Evolutionary conservation across 352 stramenopile genomes (phyloP).

Genomic region (Pythium myriotylum): DNA sequence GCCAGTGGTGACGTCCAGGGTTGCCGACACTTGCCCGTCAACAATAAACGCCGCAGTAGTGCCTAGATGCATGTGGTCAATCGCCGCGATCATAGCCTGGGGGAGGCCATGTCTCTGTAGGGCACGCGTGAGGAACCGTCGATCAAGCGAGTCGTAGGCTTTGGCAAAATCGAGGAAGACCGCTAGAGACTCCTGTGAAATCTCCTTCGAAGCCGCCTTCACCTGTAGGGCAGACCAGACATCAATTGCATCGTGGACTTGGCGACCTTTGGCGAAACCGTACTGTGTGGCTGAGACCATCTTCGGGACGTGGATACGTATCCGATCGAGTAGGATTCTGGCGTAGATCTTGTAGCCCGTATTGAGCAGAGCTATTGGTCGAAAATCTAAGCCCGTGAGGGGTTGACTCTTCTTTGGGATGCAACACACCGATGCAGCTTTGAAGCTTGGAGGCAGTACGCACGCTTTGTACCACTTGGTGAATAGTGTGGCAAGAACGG

Average conservation of each 20-base stretch:
- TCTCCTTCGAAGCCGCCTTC: background rate
- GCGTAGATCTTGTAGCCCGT: slow-evolving; percentile 5
- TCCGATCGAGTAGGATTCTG: background rate
- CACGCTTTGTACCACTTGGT: background rate
- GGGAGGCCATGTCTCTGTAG: background rate
- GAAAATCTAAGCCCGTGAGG: background rate
- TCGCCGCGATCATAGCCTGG: background rate
- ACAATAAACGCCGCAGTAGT: slow-evolving; percentile 5
- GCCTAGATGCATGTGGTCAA: slow-evolving; percentile 3
- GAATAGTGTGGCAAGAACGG: background rate
- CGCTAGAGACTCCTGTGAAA: background rate
- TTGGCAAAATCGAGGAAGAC: slow-evolving; percentile 1
- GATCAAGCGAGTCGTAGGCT: background rate
- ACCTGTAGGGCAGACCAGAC: background rate
- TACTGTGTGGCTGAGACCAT: background rate
- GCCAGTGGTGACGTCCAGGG: background rate
- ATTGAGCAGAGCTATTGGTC: background rate
- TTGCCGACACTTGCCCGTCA: background rate
- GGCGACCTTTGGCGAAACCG: background rate
- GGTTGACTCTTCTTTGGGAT: background rate
- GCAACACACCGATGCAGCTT: background rate
- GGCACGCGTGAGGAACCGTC: background rate
- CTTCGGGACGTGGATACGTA: background rate
- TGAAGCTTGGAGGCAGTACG: background rate
- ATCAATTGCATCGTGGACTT: background rate